A percentile compares a stretch with the other conserved stretches of the same genome.
Evolutionary conservation across 257 asterid species (phyloP).

Genomic region (Thymus mandschuricus): DNA sequence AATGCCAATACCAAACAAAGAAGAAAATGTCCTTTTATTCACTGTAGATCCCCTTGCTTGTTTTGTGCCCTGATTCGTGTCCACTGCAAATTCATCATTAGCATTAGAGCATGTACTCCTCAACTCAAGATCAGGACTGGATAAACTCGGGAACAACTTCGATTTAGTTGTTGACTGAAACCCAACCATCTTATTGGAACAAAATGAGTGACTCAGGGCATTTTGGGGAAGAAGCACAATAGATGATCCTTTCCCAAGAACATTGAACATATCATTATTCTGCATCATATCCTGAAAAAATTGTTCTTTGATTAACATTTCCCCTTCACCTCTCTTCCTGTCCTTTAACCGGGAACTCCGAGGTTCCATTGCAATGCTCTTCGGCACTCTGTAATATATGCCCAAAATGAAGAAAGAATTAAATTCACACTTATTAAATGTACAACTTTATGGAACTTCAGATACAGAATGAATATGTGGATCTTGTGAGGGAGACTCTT

Average conservation of each 20-base stretch:
- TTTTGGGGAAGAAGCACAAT: constrained; percentile 74
- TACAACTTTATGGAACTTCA: background rate
- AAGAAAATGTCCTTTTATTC: constrained; percentile 40
- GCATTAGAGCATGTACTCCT: constrained; percentile 41
- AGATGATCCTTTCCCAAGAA: constrained; percentile 80
- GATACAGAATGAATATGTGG: background rate
- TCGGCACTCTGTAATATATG: constrained; percentile 56
- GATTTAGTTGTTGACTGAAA: constrained; percentile 47
- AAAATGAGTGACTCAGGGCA: constrained; percentile 45
- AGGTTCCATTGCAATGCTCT: constrained; percentile 62
- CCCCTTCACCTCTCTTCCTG: constrained; percentile 88
- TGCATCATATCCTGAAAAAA: constrained; percentile 80
- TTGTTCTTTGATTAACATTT: constrained; percentile 75
- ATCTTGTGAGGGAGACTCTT: constrained; percentile 12
- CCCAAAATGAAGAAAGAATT: constrained; percentile 33
- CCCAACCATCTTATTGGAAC: constrained; percentile 43
- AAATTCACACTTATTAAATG: constrained; percentile 15
- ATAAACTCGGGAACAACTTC: constrained; percentile 56
- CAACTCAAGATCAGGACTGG: constrained; percentile 57
- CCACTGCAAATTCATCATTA: constrained; percentile 38
- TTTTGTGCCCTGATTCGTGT: constrained; percentile 44
- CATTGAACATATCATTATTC: constrained; percentile 67
- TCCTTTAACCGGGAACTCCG: constrained; percentile 91
- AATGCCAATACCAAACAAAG: constrained; percentile 41
- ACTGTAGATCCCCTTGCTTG: constrained; percentile 40